These are phyloP conservation scores for Trichaptum fuscoviolaceum DNA, from an alignment of 768 basidiomycete species.

Conservation along the genomic window DNA sequence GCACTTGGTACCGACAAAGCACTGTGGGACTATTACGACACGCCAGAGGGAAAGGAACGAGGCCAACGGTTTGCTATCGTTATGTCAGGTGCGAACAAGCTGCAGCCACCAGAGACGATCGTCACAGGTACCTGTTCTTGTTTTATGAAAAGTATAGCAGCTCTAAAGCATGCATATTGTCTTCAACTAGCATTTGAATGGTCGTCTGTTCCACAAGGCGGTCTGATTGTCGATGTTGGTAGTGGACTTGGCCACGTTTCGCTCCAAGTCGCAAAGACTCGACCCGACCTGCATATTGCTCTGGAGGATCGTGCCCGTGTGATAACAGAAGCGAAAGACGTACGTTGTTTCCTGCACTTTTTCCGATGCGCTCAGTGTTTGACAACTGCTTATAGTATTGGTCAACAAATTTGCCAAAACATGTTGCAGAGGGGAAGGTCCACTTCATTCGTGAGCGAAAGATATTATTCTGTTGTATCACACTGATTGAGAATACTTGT, in stretches of 20 bases:
- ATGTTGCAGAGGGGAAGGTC: constrained; percentile 49
- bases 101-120: constrained; percentile 15
- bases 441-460: constrained; percentile 42
- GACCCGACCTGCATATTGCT: constrained; percentile 10
- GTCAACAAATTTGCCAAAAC: constrained; percentile 51
- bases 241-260: constrained; percentile 24
- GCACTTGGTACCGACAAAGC: constrained; percentile 12
- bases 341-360: not conserved
- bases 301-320: constrained; percentile 22
- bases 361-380: not conserved
- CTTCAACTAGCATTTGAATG: constrained; percentile 24
- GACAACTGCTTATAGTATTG: constrained; percentile 19
- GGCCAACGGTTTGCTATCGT: constrained; percentile 16
- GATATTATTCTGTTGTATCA: constrained; percentile 5
- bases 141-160: not conserved
- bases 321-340: constrained; percentile 14
- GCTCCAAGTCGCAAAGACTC: constrained; percentile 17
- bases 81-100: constrained; percentile 17
- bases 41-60: constrained; percentile 11
- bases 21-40: constrained; percentile 11
- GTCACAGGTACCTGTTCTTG: constrained; percentile 14
- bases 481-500: not conserved
- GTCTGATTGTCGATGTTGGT: constrained; percentile 29
- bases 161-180: constrained; percentile 8
- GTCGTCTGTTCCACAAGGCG: constrained; percentile 15